Evolutionary conservation across 2,329 filamentous ascomycete species (phyloP).

Genomic region (Monosporascus sp.): DNA sequence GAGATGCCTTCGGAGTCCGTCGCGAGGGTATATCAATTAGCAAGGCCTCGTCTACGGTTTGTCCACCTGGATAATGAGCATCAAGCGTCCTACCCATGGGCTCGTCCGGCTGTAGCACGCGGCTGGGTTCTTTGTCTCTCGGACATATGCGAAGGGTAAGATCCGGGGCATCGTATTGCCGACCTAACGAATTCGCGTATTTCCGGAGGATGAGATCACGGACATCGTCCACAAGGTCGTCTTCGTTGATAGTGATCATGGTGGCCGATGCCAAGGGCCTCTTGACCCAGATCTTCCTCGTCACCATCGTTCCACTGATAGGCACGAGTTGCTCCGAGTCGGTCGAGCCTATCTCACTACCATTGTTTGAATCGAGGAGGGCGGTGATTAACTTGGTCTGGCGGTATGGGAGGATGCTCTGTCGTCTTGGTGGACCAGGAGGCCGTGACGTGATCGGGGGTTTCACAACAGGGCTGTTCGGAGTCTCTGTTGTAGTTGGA

Average conservation of each 20-base stretch:
- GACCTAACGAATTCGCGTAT: conserved; percentile 88
- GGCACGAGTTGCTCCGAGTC: conserved; percentile 31
- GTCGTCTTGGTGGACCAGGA: conserved; percentile 29
- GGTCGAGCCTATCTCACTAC: conserved; percentile 35
- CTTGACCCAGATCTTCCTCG: conserved; percentile 92
- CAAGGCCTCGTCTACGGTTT: conserved; percentile 82
- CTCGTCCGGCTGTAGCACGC: conserved; percentile 80
- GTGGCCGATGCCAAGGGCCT: conserved; percentile 81
- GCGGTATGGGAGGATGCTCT: conserved; percentile 40
- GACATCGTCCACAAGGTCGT: conserved; percentile 91
- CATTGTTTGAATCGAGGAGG: conserved; percentile 43
- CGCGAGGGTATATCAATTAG: conserved; percentile 79
- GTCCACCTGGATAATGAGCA: conserved; percentile 78
- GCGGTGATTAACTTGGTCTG: conserved; percentile 47
- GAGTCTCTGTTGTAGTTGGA: not conserved
- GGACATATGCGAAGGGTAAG: conserved; percentile 72
- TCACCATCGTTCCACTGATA: conserved; percentile 50
- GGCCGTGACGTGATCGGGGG: conserved; percentile 21
- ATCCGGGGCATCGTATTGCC: conserved; percentile 86
- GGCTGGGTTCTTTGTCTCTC: conserved; percentile 62
- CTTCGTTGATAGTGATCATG: conserved; percentile 76
- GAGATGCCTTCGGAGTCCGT: conserved; percentile 76
- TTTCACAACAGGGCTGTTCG: not conserved
- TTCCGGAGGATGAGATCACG: conserved; percentile 89
- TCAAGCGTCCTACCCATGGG: conserved; percentile 74